Evolutionary conservation across 2,329 filamentous ascomycete species (phyloP).

Genomic region (Diaporthe ampelina): DNA sequence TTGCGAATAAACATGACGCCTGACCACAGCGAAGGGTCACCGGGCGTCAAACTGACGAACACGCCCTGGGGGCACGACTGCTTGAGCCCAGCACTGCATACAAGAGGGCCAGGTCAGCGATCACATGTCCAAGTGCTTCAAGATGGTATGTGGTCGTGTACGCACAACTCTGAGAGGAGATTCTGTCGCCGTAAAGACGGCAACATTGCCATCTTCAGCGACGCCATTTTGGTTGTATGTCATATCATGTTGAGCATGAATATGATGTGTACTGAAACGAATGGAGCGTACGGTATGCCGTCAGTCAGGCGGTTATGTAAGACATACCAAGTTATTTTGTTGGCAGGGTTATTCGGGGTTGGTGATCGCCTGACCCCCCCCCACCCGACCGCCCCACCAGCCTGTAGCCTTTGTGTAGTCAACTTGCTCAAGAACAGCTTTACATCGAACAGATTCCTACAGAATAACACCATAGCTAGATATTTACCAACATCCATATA

Average conservation of each 20-base stretch:
- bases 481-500: too few relatives aligned
- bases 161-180: constrained; percentile 86
- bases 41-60: constrained; percentile 86
- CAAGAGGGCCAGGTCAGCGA: constrained; percentile 43
- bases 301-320: constrained; percentile 22
- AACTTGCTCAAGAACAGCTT: too few relatives aligned
- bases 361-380: background rate
- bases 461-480: too few relatives aligned
- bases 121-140: constrained; percentile 25
- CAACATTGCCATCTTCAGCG: constrained; percentile 60
- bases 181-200: constrained; percentile 79
- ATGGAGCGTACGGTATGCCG: background rate
- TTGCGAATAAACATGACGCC: constrained; percentile 93
- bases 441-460: too few relatives aligned
- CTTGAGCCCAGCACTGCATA: constrained; percentile 80
- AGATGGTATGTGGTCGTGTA: constrained; percentile 36
- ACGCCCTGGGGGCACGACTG: constrained; percentile 87
- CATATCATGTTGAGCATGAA: constrained; percentile 33
- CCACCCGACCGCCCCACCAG: background rate
- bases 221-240: constrained; percentile 55
- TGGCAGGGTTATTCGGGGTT: constrained; percentile 25
- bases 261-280: constrained; percentile 4
- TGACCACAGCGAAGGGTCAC: constrained; percentile 86
- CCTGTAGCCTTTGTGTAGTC: too few relatives aligned
- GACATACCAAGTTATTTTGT: background rate